These are phyloP conservation scores for Xylaria sp. DNA, from an alignment of 2,329 filamentous ascomycete genomes.

Conservation along the genomic window DNA sequence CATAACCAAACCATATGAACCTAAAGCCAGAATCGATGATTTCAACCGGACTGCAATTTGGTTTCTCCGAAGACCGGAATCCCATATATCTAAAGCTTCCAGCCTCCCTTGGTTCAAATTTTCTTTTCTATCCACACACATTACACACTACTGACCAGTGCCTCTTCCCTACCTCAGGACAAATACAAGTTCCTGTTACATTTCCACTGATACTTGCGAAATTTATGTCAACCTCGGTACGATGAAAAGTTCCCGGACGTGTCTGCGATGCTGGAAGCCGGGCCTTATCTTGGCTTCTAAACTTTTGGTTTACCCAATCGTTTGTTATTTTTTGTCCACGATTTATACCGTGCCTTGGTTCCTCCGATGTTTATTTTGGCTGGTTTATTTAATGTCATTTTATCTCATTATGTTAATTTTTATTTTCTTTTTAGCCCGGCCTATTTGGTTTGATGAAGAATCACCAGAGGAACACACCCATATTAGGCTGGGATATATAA, in stretches of 20 bases:
- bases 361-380: constrained; percentile 29
- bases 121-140: constrained; percentile 27
- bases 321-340: constrained; percentile 28
- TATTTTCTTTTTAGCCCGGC: constrained; percentile 30
- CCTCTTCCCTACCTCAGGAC: constrained; percentile 31
- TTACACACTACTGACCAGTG: constrained; percentile 28
- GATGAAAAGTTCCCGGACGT: constrained; percentile 34
- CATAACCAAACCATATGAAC: constrained; percentile 23
- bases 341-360: constrained; percentile 28
- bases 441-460: constrained; percentile 32
- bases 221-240: constrained; percentile 30
- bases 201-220: constrained; percentile 25
- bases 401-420: constrained; percentile 24
- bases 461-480: constrained; percentile 33
- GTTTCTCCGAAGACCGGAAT: constrained; percentile 23
- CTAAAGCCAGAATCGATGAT: constrained; percentile 21
- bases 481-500: constrained; percentile 18
- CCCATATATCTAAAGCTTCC: constrained; percentile 30
- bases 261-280: constrained; percentile 33
- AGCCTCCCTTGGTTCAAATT: constrained; percentile 25
- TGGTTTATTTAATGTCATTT: constrained; percentile 30
- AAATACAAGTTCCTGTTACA: constrained; percentile 32
- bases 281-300: constrained; percentile 33
- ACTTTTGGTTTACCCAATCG: constrained; percentile 30
- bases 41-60: too few relatives aligned